These are phyloP conservation scores for Chaetoceros tenuissimus DNA, from an alignment of 108 stramenopile genomes.

Conservation along the genomic window DNA sequence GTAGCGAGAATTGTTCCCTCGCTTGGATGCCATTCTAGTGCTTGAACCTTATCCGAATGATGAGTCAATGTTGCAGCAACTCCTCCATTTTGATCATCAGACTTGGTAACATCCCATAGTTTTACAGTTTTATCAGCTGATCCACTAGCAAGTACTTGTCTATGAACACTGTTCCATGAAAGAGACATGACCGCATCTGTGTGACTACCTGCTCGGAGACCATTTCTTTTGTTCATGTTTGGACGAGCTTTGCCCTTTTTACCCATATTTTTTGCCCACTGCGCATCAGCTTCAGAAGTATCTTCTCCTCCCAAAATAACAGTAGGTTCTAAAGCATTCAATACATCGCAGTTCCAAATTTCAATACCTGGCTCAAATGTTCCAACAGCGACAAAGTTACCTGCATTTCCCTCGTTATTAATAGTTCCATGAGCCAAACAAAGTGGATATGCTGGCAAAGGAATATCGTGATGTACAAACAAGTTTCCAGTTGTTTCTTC, in stretches of 20 bases:
- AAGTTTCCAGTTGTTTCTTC: constrained; percentile 80
- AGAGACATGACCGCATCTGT: constrained; percentile 96
- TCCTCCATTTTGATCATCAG: constrained; percentile 30
- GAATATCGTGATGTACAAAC: constrained; percentile 98
- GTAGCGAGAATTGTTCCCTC: constrained; percentile 91
- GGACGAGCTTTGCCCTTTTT: neutral
- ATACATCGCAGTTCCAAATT: constrained; percentile 98
- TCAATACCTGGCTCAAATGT: constrained; percentile 97
- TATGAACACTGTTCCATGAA: constrained; percentile 92
- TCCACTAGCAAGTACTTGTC: constrained; percentile 92
- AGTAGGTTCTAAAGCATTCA: constrained; percentile 95
- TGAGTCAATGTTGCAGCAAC: constrained; percentile 83
- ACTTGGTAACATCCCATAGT: constrained; percentile 86
- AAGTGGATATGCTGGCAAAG: constrained; percentile 94
- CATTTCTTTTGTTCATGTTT: constrained; percentile 42
- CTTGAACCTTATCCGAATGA: constrained; percentile 95
- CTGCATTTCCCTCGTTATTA: constrained; percentile 39
- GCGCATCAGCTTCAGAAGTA: constrained; percentile 50
- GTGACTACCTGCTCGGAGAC: constrained; percentile 78
- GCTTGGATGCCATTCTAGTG: constrained; percentile 86
- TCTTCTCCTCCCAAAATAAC: constrained; percentile 88
- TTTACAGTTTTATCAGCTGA: constrained; percentile 97
- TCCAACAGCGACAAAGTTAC: constrained; percentile 93
- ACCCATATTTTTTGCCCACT: neutral
- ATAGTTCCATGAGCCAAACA: constrained; percentile 77